phyloP scores from a whole-genome alignment of 345 rosid genomes.

The Lenwebbia sp. region DNA sequence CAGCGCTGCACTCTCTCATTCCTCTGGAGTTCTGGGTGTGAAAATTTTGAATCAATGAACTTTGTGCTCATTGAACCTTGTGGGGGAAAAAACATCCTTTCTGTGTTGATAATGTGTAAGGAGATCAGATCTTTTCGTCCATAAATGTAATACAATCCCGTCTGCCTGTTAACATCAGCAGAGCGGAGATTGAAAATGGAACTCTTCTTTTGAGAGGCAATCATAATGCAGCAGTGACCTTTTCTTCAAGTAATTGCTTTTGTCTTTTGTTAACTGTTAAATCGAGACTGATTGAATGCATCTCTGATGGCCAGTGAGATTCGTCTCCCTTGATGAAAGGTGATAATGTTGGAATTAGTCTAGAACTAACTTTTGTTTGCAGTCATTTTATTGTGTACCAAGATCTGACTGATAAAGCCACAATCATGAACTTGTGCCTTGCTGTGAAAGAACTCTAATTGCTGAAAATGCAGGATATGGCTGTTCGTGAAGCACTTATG shows the following conservation, averaged over 20 bases:
- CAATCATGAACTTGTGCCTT: not conserved
- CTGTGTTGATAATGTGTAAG: not conserved
- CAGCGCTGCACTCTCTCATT: too few relatives aligned
- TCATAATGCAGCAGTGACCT: too few relatives aligned
- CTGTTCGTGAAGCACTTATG: slow-evolving; percentile 65
- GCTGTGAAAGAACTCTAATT: not conserved
- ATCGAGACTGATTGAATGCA: not conserved
- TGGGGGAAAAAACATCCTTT: not conserved
- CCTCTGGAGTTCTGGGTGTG: not conserved
- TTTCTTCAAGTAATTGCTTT: not conserved
- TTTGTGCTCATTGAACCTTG: not conserved
- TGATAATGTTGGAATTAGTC: not conserved
- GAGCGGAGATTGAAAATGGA: not conserved
- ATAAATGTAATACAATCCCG: not conserved
- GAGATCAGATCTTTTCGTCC: not conserved
- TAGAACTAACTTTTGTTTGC: not conserved
- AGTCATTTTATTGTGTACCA: not conserved
- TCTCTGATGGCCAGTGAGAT: not conserved
- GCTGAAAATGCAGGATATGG: slow-evolving; percentile 48
- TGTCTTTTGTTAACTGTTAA: not conserved
- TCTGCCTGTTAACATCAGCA: not conserved
- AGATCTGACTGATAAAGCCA: not conserved
- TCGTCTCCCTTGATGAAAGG: not conserved
- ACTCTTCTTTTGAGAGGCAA: not conserved
- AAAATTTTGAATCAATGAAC: not conserved